Percentiles rank a stretch among this genome's conserved stretches.
These are phyloP conservation scores for Friedmanniomyces endolithicus DNA, from an alignment of 495 filamentous ascomycete species.

Conservation along the genomic window DNA sequence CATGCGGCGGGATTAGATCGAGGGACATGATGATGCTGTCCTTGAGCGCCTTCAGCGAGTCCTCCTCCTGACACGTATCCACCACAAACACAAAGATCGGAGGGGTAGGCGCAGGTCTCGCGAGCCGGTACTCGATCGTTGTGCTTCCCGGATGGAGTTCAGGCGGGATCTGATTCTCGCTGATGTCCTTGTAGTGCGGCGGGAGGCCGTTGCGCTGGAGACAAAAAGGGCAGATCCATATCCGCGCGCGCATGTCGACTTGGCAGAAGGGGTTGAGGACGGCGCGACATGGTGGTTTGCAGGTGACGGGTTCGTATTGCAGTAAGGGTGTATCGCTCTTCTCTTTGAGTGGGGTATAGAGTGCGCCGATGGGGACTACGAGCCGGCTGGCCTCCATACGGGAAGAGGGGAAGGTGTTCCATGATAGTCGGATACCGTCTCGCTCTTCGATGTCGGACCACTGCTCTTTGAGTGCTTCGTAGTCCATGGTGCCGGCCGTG, in stretches of 20 bases:
- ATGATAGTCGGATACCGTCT: conserved; percentile 92
- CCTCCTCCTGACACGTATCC: conserved; percentile 97
- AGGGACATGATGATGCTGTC: conserved; percentile 96
- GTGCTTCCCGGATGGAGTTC: conserved; percentile 90
- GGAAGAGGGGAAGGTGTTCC: conserved; percentile 98
- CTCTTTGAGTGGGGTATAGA: conserved; percentile 95
- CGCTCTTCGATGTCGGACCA: conserved; percentile 96
- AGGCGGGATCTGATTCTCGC: conserved; percentile 81
- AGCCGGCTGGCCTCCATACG: conserved; percentile 97
- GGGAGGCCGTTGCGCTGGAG: conserved; percentile 88
- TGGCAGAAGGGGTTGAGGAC: conserved; percentile 96
- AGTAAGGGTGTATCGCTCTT: conserved; percentile 79
- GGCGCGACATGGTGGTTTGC: conserved; percentile 90
- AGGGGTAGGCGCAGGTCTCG: conserved; percentile 80
- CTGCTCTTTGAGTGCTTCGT: conserved; percentile 79
- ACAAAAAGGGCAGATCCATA: conserved; percentile 99
- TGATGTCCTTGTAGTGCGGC: conserved; percentile 98
- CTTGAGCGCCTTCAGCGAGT: conserved; percentile 89
- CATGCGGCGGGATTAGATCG: conserved; percentile 82
- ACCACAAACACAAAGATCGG: conserved; percentile 97
- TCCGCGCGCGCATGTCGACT: conserved; percentile 82
- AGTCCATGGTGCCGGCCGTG: conserved; percentile 47
- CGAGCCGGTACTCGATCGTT: conserved; percentile 93
- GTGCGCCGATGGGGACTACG: conserved; percentile 90
- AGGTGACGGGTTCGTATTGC: conserved; percentile 94